These are phyloP conservation scores for Dendrocalamus latiflorus DNA, from an alignment of 202 grass and related monocot species.

Conservation along the genomic window DNA sequence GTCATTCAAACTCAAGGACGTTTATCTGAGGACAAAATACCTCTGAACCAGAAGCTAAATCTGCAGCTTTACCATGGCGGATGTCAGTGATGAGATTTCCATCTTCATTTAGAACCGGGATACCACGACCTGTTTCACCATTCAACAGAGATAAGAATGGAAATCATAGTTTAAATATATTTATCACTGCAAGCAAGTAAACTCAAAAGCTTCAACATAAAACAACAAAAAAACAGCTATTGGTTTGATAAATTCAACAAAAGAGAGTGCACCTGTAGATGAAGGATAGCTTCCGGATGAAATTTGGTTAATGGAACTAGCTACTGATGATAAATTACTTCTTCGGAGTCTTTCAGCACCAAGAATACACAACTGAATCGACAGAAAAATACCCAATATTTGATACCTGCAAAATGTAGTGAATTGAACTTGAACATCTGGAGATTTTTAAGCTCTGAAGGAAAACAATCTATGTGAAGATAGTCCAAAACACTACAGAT, in stretches of 20 bases:
- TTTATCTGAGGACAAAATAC: constrained; percentile 45
- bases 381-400: constrained; percentile 93
- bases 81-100: constrained; percentile 65
- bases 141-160: neutral
- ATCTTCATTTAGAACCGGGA: constrained; percentile 84
- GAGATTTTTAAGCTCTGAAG: neutral
- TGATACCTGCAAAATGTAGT: constrained; percentile 69
- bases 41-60: constrained; percentile 47
- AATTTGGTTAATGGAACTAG: constrained; percentile 78
- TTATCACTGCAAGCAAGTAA: neutral
- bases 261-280: constrained; percentile 48
- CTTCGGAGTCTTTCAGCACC: constrained; percentile 78
- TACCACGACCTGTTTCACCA: constrained; percentile 43
- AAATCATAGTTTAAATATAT: constrained; percentile 6
- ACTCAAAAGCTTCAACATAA: neutral
- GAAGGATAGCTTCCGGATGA: constrained; percentile 51
- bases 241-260: constrained; percentile 1
- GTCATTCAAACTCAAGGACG: neutral
- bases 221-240: constrained; percentile 9
- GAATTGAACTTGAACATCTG: neutral
- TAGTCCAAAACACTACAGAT: neutral
- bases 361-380: constrained; percentile 94
- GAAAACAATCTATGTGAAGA: neutral
- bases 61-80: constrained; percentile 50
- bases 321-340: constrained; percentile 87